These are phyloP conservation scores for Annulohypoxylon maeteangense DNA, from an alignment of 495 filamentous ascomycete species.

Conservation along the genomic window DNA sequence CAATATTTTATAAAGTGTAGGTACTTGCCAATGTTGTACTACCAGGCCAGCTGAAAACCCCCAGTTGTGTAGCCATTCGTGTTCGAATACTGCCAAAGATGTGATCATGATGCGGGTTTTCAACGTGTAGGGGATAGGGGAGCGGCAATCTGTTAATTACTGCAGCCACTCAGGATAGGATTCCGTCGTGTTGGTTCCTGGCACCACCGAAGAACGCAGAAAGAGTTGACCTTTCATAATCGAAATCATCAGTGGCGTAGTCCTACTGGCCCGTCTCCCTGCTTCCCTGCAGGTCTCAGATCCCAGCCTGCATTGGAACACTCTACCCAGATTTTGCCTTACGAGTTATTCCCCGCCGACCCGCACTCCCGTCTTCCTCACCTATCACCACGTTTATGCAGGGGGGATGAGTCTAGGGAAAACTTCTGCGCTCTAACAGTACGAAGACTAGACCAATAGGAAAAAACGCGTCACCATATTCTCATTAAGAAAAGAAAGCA, in stretches of 20 bases:
- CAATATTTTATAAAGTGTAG: neutral
- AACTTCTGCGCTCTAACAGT: constrained; percentile 12
- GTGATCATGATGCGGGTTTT: constrained; percentile 23
- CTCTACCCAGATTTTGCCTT: constrained; percentile 29
- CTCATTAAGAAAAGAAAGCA: neutral
- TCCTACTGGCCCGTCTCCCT: constrained; percentile 28
- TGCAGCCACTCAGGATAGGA: constrained; percentile 29
- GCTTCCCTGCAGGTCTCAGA: constrained; percentile 36
- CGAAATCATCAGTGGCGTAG: constrained; percentile 20
- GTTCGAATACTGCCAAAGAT: constrained; percentile 8
- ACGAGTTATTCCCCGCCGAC: constrained; percentile 26
- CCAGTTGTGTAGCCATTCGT: constrained; percentile 30
- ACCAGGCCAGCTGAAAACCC: constrained; percentile 32
- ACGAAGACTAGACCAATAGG: constrained; percentile 13
- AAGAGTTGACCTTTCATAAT: constrained; percentile 32
- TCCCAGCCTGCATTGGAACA: constrained; percentile 26
- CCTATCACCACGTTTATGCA: constrained; percentile 37
- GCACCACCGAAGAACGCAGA: constrained; percentile 7
- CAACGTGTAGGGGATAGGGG: constrained; percentile 5
- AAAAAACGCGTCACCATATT: constrained; percentile 22
- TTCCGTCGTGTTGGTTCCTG: constrained; percentile 27
- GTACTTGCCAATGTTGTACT: constrained; percentile 7
- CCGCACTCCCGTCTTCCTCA: constrained; percentile 18
- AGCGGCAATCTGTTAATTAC: constrained; percentile 20
- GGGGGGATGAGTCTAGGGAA: constrained; percentile 16